phyloP scores from a whole-genome alignment of 1,284 basidiomycete species.

The Irpex rosettiformis region DNA sequence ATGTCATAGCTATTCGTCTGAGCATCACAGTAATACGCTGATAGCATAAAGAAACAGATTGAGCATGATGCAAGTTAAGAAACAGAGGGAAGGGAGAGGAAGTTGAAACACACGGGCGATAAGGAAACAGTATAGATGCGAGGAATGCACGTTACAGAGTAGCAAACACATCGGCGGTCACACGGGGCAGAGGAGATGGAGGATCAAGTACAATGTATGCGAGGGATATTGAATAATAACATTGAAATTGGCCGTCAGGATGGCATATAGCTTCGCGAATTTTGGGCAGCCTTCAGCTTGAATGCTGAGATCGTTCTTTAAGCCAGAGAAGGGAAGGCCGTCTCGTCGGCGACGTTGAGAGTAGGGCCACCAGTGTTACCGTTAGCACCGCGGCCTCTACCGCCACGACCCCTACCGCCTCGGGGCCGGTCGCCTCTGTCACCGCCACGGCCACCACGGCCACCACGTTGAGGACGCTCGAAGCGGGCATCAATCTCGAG shows the following conservation, averaged over 20 bases:
- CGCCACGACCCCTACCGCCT: slow-evolving; percentile 36
- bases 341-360: slow-evolving; percentile 74
- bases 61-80: slow-evolving; percentile 13
- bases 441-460: slow-evolving; percentile 42
- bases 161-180: slow-evolving; percentile 12
- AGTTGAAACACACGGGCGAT: slow-evolving; percentile 2
- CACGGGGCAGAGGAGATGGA: slow-evolving; percentile 2
- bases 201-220: slow-evolving; percentile 12
- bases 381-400: slow-evolving; percentile 38
- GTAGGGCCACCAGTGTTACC: slow-evolving; percentile 32
- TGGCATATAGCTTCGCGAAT: slow-evolving; percentile 5
- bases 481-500: slow-evolving; percentile 78
- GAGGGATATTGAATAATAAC: slow-evolving; percentile 8
- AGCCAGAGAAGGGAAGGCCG: slow-evolving; percentile 81
- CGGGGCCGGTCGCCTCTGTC: slow-evolving; percentile 27
- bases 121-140: slow-evolving; percentile 12
- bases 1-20: slow-evolving; percentile 11
- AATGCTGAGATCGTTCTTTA: slow-evolving; percentile 28
- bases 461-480: slow-evolving; percentile 64
- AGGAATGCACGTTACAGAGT: slow-evolving; percentile 10
- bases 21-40: slow-evolving; percentile 9
- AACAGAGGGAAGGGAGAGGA: slow-evolving; percentile 2
- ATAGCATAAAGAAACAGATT: slow-evolving; percentile 13
- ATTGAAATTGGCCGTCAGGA: slow-evolving; percentile 3
- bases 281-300: slow-evolving; percentile 6